Base-by-base conservation (phyloP, 1,284 basidiomycete genomes). In the Mycena citricolor region DNA sequence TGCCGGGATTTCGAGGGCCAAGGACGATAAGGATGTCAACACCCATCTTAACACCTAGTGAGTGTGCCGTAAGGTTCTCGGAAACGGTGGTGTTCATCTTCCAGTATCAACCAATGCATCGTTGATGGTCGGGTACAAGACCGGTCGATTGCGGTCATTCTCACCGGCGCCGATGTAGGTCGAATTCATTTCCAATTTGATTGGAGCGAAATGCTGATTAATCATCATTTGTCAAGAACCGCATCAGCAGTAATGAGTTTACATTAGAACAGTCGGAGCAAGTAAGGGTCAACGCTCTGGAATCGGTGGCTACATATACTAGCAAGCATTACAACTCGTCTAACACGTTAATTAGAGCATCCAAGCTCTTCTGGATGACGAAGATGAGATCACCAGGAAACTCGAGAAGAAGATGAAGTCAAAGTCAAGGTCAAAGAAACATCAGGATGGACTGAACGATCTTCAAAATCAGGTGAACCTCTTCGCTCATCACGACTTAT, bases 131-230 rank as follows among this genome's bases (percentile, higher is more conserved):
- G 51, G 2, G 32, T 52, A 2, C 36, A 30, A 3, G 40, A 46
- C 8, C 39, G 47, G 20, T 46, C 51, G 1, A 49, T 52, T 19
- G n/a, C 38, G 0, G 32, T 52, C 5, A 28, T 49, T 8, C 20
- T 52, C 4, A 52, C 51, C 7, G 43, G 43, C 25, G 23, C 51
- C 26, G 51, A 52, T 41, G 51, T 46, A 14, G 4, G 49, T 40
- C 8, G n/a, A n/a, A 8, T 34, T 12, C 3, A 5, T 22, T 8
- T 42, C 19, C 12, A 21, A 11, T 7, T 22, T 4, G 23, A 24
- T 17, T 2, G 8, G 8, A 17, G 5, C 5, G 6, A 5, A 10
- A 28, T 29, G 13, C 16, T 19, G 3, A 17, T 5, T 31, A 11
- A 8, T 12, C 7, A 6, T 12, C 33, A 20, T 25, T 8, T 5